phyloP scores from a whole-genome alignment of 2,329 filamentous ascomycete genomes.

The Ceratocystis albifundus region DNA sequence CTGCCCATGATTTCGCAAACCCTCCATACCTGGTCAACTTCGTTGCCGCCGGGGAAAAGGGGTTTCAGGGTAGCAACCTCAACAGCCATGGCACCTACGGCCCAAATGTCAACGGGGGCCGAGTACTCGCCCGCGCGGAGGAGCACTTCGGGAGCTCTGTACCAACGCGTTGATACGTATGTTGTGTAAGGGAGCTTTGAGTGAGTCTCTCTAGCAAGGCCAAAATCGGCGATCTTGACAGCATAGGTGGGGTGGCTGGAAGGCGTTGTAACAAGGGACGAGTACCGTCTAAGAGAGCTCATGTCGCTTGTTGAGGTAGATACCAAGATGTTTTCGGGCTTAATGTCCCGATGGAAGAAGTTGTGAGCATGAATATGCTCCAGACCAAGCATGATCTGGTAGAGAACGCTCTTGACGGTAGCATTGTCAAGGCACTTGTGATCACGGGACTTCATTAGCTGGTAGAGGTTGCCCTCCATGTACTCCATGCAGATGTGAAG shows the following conservation, averaged over 20 bases:
- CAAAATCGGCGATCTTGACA: constrained; percentile 98
- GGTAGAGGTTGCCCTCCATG: constrained; percentile 98
- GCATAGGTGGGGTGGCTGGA: constrained; percentile 89
- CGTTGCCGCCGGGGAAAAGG: constrained; percentile 91
- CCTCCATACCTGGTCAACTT: constrained; percentile 97
- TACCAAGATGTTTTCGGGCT: constrained; percentile 96
- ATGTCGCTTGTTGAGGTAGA: constrained; percentile 77
- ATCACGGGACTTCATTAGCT: constrained; percentile 95
- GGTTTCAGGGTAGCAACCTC: constrained; percentile 95
- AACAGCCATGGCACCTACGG: constrained; percentile 94
- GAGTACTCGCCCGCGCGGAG: constrained; percentile 93
- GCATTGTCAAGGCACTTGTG: constrained; percentile 83
- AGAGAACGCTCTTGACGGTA: constrained; percentile 95
- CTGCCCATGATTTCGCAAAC: constrained; percentile 99
- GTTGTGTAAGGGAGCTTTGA: constrained; percentile 95
- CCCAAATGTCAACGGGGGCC: constrained; percentile 96
- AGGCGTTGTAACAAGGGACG: constrained; percentile 81
- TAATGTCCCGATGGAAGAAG: constrained; percentile 98
- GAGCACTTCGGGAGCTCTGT: constrained; percentile 89
- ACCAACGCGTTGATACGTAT: constrained; percentile 97
- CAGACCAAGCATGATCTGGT: constrained; percentile 89
- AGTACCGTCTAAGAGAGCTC: constrained; percentile 80
- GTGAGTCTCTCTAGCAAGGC: constrained; percentile 90
- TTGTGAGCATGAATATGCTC: constrained; percentile 95
- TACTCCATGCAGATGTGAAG: constrained; percentile 98